Evolutionary conservation across 2,329 filamentous ascomycete genomes (phyloP), one percentile per base, ranked within the genome.

Genomic region (Thermochaetoides dissita): DNA sequence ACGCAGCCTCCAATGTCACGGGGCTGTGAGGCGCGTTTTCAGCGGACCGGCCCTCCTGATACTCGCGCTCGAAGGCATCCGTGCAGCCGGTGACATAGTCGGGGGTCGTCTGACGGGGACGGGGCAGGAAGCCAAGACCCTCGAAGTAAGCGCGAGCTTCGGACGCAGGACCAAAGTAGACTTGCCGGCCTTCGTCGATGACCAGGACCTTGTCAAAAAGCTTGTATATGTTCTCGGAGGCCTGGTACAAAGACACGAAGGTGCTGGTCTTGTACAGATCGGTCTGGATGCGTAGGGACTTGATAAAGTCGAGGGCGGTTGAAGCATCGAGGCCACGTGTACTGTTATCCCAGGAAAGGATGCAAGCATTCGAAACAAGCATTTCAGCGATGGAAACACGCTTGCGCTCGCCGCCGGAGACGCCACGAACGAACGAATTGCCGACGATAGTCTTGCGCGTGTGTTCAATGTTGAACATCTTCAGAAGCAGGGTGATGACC

Each of bases 381-480:
- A 84, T 84, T 59, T 91, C 85, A 1, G 83, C 82, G 46, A 93
- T 89, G 17, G 79, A 83, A 6, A 88, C 84, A 48, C 83, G 78
- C 63, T 86, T 86, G 42, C 81, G 69, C 62, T 89, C 84, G 43
- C 81, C 84, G 47, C 83, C 86, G 37, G 78, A 85, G 0, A 93
- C 71, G 58, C 86, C 87, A 39, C 84, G 79, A 12, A 91, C 72
- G 48, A 89, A 86, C 1, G 76, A 74, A 48, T 91, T 82, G 7
- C 88, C 88, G 28, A 94, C 85, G 30, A 89, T 76, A 0, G 88
- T 95, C 57, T 87, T 74, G 40, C 76, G 73, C 0, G 86, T 93
- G 59, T 94, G 86, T 59, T 88, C 82, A 41, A 94, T 94, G 57
- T 89, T 91, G 68, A 94, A 93, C 83, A 93, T 91, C 55, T 84